Evolutionary conservation across 345 rosid genomes (phyloP), one percentile per base, ranked within the genome.

Genomic region (Eucalyptus leucophloia): DNA sequence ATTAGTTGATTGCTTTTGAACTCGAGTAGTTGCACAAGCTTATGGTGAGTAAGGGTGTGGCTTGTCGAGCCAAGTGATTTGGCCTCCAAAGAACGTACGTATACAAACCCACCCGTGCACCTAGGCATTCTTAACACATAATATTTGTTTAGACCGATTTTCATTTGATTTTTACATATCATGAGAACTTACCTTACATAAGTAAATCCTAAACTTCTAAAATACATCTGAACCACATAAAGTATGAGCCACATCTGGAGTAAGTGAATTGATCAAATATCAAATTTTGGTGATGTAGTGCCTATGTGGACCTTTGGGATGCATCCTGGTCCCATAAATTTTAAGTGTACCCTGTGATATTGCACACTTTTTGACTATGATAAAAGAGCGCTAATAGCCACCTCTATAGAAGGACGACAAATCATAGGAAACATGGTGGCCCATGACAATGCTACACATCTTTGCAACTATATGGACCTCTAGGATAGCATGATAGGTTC

Each of bases 191-290:
- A n/a, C 34, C 19, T 67, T 67, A 8, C 5, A 67, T 15, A 4
- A 37, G 3, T 67, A 32, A 67, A 67, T 67, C 19, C 3, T 67
- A 67, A n/a, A 32, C 6, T 4, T n/a, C 9, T 7, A 9, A 67
- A 16, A 16, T n/a, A 16, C 19, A 34, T 15, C 8, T 16, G 21
- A 17, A 34, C 42, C 81, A 5, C 81, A 9, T 4, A 32, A 69
- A 37, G 5, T 5, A 5, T 6, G 23, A 69, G 12, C 42, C 42
- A 69, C 10, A 9, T 0, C 2, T 17, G 0, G 21, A 4, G 3
- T 32, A 34, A 69, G 42, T 32, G 81, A 32, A 3, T 17, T 34
- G 81, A 69, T 24, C 11, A 17, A 17, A 32, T 69, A 34, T 9
- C 24, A 1, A 0, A 3, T 69, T 69, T 17, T 3, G 42, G 13